Percentiles rank a stretch among this genome's conserved stretches.
Evolutionary conservation across 176 grass and related monocot genomes (phyloP).

Genomic region (Themeda triandra): DNA sequence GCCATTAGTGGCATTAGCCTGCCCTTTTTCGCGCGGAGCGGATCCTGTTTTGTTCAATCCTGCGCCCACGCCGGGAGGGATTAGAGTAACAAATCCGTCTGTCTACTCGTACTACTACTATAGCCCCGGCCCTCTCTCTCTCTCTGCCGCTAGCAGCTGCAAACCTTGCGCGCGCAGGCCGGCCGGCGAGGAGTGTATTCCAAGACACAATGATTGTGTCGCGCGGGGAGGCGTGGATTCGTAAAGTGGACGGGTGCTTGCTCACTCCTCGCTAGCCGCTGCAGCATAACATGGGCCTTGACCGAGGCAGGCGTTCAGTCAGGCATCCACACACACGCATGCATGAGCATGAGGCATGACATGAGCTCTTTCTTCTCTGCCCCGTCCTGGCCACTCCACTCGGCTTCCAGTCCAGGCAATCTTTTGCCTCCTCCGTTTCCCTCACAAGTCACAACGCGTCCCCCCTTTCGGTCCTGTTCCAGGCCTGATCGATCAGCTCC

Average conservation of each 20-base stretch:
- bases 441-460: not conserved
- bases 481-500: constrained; percentile 50
- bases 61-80: constrained; percentile 25
- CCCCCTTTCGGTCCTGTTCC: constrained; percentile 22
- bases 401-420: constrained; percentile 38
- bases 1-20: constrained; percentile 21
- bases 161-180: not conserved
- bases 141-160: not conserved
- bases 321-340: not conserved
- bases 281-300: constrained; percentile 74
- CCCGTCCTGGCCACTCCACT: constrained; percentile 25
- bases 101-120: no score
- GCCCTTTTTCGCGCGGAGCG: constrained; percentile 27
- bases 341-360: not conserved
- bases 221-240: constrained; percentile 87
- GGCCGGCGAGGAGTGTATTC: constrained; percentile 70
- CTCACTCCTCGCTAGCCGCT: not conserved
- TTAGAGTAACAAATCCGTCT: constrained; percentile 24
- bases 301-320: constrained; percentile 40
- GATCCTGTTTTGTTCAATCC: constrained; percentile 41
- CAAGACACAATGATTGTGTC: constrained; percentile 99
- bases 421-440: constrained; percentile 3
- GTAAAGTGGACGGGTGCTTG: constrained; percentile 49
- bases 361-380: constrained; percentile 3
- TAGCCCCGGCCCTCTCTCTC: no score